These are phyloP conservation scores for Cyberlindnera subsufficiens DNA, from an alignment of 805 yeast species.

Conservation along the genomic window DNA sequence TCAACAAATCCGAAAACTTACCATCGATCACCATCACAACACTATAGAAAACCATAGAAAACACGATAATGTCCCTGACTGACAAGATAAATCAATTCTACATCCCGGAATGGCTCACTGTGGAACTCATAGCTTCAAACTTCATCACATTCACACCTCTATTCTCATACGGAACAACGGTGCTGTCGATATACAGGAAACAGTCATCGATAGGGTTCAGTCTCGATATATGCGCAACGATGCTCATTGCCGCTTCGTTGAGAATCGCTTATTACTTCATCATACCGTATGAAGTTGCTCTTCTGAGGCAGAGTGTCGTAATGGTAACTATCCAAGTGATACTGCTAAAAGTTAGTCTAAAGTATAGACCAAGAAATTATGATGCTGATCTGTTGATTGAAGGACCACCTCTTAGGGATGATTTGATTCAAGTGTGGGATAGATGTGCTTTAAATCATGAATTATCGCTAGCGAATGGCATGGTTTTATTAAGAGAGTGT, in stretches of 20 bases:
- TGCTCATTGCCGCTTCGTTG: conserved; percentile 71
- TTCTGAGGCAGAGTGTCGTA: conserved; percentile 73
- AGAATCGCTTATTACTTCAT: conserved; percentile 74
- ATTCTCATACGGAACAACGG: conserved; percentile 81
- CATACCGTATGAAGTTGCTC: conserved; percentile 74
- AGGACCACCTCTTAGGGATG: conserved; percentile 4
- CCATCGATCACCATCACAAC: too few species aligned
- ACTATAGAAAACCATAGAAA: too few species aligned
- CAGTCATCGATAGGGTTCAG: conserved; percentile 77
- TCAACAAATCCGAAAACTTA: too few species aligned
- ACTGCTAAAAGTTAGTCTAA: conserved; percentile 56
- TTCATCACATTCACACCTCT: conserved; percentile 78
- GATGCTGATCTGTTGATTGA: conserved; percentile 31
- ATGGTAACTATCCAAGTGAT: conserved; percentile 78
- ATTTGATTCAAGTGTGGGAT: conserved; percentile 4
- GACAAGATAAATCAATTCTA: conserved; percentile 38
- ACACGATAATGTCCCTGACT: not conserved
- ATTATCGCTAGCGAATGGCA: conserved; percentile 7
- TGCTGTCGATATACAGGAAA: conserved; percentile 56
- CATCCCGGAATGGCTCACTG: conserved; percentile 44
- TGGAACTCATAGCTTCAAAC: conserved; percentile 54
- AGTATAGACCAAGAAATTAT: conserved; percentile 44
- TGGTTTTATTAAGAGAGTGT: conserved; percentile 5
- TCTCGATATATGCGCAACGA: conserved; percentile 88
- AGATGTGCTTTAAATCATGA: not conserved